These are phyloP conservation scores for Arabidopsis lyrata DNA, from an alignment of 441 rosid genomes.

Conservation along the genomic window DNA sequence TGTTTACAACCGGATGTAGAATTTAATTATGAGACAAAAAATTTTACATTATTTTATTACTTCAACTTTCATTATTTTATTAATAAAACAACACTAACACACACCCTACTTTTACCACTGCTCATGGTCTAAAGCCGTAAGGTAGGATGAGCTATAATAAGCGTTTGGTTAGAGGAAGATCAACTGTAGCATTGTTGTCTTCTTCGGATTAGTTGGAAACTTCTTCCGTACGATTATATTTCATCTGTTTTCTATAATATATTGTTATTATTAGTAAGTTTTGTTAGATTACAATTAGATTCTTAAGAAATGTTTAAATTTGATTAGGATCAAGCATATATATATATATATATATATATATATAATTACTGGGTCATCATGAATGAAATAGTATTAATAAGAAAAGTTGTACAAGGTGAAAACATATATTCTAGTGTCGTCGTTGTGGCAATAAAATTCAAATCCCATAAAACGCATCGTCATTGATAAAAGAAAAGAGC, in stretches of 20 bases:
- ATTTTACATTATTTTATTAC: no score
- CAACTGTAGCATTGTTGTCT: constrained; percentile 36
- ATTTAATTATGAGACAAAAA: no score
- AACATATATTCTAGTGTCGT: not conserved
- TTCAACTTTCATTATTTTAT: no score
- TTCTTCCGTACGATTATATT: constrained; percentile 19
- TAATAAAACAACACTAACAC: no score
- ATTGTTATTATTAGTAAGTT: not conserved
- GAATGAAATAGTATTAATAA: not conserved
- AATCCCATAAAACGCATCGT: not conserved
- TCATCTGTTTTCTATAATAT: not conserved
- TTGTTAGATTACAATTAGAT: not conserved
- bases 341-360: not conserved
- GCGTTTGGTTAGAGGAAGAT: constrained; percentile 37
- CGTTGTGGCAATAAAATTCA: not conserved
- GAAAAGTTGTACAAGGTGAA: not conserved
- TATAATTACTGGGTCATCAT: not conserved
- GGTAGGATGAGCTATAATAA: constrained; percentile 15
- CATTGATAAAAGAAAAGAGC: not conserved
- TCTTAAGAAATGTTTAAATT: not conserved
- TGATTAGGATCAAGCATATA: not conserved
- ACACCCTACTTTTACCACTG: no score
- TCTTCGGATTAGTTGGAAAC: constrained; percentile 40
- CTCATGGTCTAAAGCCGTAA: not conserved
- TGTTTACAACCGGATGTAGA: no score